Evolutionary conservation across 1,139 yeast species (phyloP), one percentile per base, ranked within the genome.

Genomic region (Blastobotrys proliferans): DNA sequence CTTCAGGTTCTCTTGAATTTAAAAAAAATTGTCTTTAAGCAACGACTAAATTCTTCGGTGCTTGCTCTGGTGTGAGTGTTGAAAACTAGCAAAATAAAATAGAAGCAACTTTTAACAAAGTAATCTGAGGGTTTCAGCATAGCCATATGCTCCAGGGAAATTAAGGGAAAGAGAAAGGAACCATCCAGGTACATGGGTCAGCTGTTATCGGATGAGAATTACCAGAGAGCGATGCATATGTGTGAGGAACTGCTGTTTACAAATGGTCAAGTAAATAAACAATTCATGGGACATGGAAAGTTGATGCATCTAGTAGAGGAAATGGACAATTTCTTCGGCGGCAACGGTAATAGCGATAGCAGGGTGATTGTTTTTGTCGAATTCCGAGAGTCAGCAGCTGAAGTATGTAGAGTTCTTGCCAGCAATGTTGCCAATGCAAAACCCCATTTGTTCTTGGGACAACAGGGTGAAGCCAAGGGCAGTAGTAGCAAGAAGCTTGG

Each of bases 371-470:
- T 92, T 0, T 92, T 92, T 59, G 85, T 95, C 0, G 96, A 88
- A 57, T 76, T 78, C 50, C 74, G 99, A 57, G 94, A 85, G 50
- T 83, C 95, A 3, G 97, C 97, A 0, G 68, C 86, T 28, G 97
- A 88, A 50, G 83, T 94, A 41, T 87, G 86, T 1, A 76, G 78
- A 46, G 74, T 79, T 2, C 70, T 92, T 27, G 85, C 80, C 49
- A 60, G 63, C 13, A 62, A 63, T 1, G 3, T 17, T 2, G 4
- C 3, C 3, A 51, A 57, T 3, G 70, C 84, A 20, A 74, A 76
- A 43, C 86, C 98, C 0, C 95, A 87, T 60, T 77, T 92, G 21
- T 94, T 94, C 60, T 85, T 94, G 50, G 99, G 99, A 0, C 99
- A 94, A 47, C 69, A 6, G 46, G 40, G 43, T 25, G 53, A 57